Conservation (phyloP, 352 stramenopile species). For the Discostella stelligera region DNA sequence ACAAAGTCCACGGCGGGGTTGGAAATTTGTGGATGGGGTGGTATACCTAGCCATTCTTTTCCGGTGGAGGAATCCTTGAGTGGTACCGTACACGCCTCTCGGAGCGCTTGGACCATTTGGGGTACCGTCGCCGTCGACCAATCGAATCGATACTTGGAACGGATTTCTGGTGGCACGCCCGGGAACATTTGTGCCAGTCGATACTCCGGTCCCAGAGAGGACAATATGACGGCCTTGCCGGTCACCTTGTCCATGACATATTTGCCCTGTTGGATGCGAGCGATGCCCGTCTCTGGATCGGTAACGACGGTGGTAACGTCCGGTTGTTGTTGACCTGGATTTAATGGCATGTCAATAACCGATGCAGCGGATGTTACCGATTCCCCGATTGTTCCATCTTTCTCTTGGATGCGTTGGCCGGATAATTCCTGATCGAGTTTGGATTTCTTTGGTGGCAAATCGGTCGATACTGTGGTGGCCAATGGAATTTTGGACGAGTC, state of each 20-base stretch:
- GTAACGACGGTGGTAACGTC: slow-evolving; percentile 69
- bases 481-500: slow-evolving; percentile 46
- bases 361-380: slow-evolving; percentile 40
- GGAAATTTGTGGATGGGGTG: slow-evolving; percentile 66
- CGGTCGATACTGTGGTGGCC: slow-evolving; percentile 17
- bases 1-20: slow-evolving; percentile 77
- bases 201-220: slow-evolving; percentile 62
- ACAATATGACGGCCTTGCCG: slow-evolving; percentile 68
- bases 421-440: slow-evolving; percentile 51
- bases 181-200: slow-evolving; percentile 80
- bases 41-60: slow-evolving; percentile 49
- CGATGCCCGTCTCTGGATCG: slow-evolving; percentile 76
- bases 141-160: slow-evolving; percentile 67
- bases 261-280: slow-evolving; percentile 74
- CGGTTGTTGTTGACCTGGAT: slow-evolving; percentile 47
- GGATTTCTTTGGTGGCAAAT: slow-evolving; percentile 23
- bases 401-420: slow-evolving; percentile 45
- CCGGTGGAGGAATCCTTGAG: slow-evolving; percentile 52
- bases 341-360: slow-evolving; percentile 39
- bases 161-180: slow-evolving; percentile 59
- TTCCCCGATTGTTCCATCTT: slow-evolving; percentile 45
- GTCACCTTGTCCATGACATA: slow-evolving; percentile 81
- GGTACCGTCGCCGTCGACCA: slow-evolving; percentile 65
- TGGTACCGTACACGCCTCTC: slow-evolving; percentile 55
- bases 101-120: slow-evolving; percentile 66